Base-by-base conservation (phyloP, 306 rosid species). In the Vigna radiata region DNA sequence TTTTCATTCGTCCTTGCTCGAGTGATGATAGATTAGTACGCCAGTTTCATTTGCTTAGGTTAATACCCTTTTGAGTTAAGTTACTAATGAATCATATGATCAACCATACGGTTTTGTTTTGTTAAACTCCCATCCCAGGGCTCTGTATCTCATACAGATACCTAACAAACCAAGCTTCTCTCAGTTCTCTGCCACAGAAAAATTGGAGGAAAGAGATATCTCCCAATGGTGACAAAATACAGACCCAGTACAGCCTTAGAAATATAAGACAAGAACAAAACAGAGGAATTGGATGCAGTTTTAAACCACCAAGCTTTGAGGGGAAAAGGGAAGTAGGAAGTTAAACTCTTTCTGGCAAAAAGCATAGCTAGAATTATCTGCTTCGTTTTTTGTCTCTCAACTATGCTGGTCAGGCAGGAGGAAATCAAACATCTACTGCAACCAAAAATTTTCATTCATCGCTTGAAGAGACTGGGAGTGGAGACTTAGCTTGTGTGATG, bases 401-500 rank as follows among this genome's bases (percentile, higher is more conserved):
- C 82, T 36, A 65, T 18, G 65, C 58, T 4, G 52, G 17, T 8
- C 13, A 41, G 46, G 13, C 46, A 36, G 46, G 46, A 36, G 78
- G 55, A 71, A 82, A 76, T 63, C 37, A 61, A 47, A 56, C 18
- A 76, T 53, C 68, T 36, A 39, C 70, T 31, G 16, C 70, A 6
- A 53, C 49, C 65, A 76, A 79, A 47, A 69, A 3, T 29, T 39
- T 31, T 11, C 29, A 66, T 23, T 33, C 9, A 31, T 89, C 80
- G 58, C 82, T 76, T 82, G 74, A 89, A 89, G 78, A 89, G 83
- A 79, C 87, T 77, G 47, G 3, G 27, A 88, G 84, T 25, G 65
- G 53, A 62, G 58, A 17, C 17, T 12, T 27, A 65, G 58, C 64
- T 82, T 70, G 66, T 63, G 74, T 54, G 25, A 75, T 52, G 50